Percentiles rank a stretch among this genome's conserved stretches.
phyloP scores from a whole-genome alignment of 441 rosid species.

The Adansonia rubrostipa region DNA sequence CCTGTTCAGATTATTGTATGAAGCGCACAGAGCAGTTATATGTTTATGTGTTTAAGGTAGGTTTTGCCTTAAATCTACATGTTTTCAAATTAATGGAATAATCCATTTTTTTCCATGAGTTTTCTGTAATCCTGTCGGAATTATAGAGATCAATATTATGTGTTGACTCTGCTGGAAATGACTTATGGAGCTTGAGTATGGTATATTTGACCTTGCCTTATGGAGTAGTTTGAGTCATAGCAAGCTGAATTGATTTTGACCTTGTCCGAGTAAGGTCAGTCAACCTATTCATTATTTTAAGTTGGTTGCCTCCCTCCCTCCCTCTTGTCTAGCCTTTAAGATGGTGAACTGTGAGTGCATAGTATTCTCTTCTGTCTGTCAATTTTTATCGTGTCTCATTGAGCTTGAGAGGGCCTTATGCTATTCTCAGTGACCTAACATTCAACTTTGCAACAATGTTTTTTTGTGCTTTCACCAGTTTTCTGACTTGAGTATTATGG shows the following conservation, averaged over 20 bases:
- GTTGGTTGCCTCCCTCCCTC: constrained; percentile 22
- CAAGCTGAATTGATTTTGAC: constrained; percentile 42
- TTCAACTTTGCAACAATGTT: not conserved
- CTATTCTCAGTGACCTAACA: not conserved
- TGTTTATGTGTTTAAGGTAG: constrained; percentile 45
- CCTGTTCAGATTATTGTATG: constrained; percentile 57
- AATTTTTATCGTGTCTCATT: not conserved
- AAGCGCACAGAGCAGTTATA: constrained; percentile 43
- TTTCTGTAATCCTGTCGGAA: not conserved
- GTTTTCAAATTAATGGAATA: constrained; percentile 12
- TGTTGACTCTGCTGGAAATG: constrained; percentile 37
- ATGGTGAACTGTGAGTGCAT: not conserved
- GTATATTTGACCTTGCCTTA: constrained; percentile 31
- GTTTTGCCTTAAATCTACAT: constrained; percentile 29
- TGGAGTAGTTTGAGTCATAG: constrained; percentile 38
- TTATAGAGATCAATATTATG: constrained; percentile 21
- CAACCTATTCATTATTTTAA: constrained; percentile 31
- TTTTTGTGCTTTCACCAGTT: not conserved
- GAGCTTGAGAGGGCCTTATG: not conserved
- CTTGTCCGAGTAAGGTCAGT: constrained; percentile 44
- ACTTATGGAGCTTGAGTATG: constrained; percentile 37
- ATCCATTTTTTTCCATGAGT: not conserved
- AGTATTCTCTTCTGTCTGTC: not conserved
- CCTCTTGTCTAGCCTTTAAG: not conserved
- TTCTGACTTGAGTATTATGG: not conserved